Evolutionary conservation across 1,284 basidiomycete species (phyloP), one percentile per base, ranked within the genome.

Genomic region (Chiua sp.): DNA sequence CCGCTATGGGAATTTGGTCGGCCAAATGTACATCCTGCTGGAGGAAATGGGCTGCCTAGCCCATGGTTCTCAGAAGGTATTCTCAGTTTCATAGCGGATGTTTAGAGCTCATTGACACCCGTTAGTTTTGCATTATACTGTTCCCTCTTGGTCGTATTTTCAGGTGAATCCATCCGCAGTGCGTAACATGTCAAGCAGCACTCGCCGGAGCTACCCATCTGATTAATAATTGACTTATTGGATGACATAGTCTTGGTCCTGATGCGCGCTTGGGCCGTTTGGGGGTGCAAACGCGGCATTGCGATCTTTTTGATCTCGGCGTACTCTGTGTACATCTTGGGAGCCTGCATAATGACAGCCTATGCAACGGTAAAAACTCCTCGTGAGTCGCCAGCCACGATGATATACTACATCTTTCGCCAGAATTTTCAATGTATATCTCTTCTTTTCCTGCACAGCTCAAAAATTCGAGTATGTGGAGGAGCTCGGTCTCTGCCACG

Each of bases 191-290:
- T 10, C 30, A 32, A 32, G 10, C 30, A 11, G 8, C 15, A 35
- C 35, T 35, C 35, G 6, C 35, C 35, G 10, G 35, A 35, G 4
- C 15, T 7, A 15, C 35, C 35, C 35, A 35, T 35, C 15, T 35
- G 30, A 32, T 32, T 32, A 32, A 10, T 10, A 10, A 10, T 35
- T 35, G 35, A 35, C 35, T 35, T 3, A 35, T 13, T 13, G 12
- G 33, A 33, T 33, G 35, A 35, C 4, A 32, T 23, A 50, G 55
- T 50, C 15, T 50, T 52, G 56, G 56, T 57, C 11, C 26, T 52
- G 26, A 37, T 57, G n/a, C 56, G 56, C 8, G 44, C 50, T 16
- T 52, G 56, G 50, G 50, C 39, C 20, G 47, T 47, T 44, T 52
- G 49, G 50, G 28, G 28, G 22, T 49, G 32, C 44, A 54, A 23